Base-by-base conservation (phyloP, 129 eudicot genomes). In the Sambucus nigra region DNA sequence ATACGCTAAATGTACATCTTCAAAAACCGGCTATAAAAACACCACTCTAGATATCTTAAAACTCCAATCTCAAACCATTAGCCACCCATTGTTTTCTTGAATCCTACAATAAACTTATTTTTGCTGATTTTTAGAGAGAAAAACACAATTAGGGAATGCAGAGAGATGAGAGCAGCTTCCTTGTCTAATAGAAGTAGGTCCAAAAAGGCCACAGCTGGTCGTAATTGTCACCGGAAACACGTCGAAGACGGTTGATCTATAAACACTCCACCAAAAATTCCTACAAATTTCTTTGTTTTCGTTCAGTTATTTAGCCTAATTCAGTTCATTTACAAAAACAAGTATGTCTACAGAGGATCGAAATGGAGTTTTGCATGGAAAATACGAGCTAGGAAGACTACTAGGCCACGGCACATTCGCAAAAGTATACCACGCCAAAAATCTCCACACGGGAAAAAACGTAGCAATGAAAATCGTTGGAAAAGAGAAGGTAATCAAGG, bases 171-270 rank as follows among this genome's bases (percentile, higher is more conserved):
- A 23, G 32, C 14, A 12, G 28, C 31, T 32, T 32, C 56, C 31
- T 15, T 17, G 31, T 61, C 0, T 32, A 48, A 20, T 31, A 16
- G 44, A 1, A 19, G 42, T 0, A 15, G 29, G 56, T 21, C 44
- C 9, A 29, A 24, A 14, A 47, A 48, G 0, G 16, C 55, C 16
- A 18, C 1, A 47, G 66, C 33, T 31, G 33, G 54, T 15, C 17
- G 66, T 20, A 61, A 48, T 61, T 61, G 66, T 24, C 66, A 61
- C 48, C 66, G 66, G 16, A 61, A 61, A 15, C 57, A 61, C 57
- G 66, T 61, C 33, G 66, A 48, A 8, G 66, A 61, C 66, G 66
- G 66, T 32, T 47, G 57, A 61, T 15, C 18, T 19, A 15, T 3
- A 35, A 35, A 35, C 8, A 16, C 58, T 11, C 12, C 26, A 10